phyloP scores from a whole-genome alignment of 1,284 basidiomycete genomes.

The Ceratobasidium sp. region DNA sequence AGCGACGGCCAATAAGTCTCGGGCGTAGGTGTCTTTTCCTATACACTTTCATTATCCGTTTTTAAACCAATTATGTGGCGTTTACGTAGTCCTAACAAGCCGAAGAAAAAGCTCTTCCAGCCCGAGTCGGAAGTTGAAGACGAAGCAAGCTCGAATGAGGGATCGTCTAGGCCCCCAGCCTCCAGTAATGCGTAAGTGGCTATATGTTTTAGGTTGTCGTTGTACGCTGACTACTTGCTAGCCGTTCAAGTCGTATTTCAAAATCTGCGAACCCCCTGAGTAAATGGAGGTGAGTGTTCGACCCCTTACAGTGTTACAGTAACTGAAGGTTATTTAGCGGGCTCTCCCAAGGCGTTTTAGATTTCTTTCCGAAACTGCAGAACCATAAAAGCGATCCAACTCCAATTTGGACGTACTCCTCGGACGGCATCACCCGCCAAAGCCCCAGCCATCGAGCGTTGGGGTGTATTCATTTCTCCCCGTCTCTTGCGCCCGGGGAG shows the following conservation, averaged over 20 bases:
- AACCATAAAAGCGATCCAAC: not conserved
- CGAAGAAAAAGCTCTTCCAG: not conserved
- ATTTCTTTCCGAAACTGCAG: not conserved
- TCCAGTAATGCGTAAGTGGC: no score
- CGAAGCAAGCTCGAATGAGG: not conserved
- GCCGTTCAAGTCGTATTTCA: not conserved
- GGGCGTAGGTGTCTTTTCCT: no score
- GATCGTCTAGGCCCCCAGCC: not conserved
- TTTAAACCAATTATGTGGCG: no score
- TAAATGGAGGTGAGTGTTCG: not conserved
- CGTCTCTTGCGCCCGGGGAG: not conserved
- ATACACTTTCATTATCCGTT: no score
- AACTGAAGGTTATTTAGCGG: no score
- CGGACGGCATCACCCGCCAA: not conserved
- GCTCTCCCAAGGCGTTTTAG: not conserved
- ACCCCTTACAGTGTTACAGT: no score
- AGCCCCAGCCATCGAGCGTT: not conserved
- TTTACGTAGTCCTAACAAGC: no score
- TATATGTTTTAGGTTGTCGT: no score
- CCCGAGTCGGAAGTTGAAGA: not conserved
- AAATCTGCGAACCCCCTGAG: not conserved
- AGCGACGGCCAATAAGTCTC: no score
- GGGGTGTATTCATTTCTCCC: conserved; percentile 1
- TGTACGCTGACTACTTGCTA: not conserved
- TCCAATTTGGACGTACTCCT: not conserved